Evolutionary conservation across 78 protist species (phyloP).

Genomic region (Dictyostelium intermedium): DNA sequence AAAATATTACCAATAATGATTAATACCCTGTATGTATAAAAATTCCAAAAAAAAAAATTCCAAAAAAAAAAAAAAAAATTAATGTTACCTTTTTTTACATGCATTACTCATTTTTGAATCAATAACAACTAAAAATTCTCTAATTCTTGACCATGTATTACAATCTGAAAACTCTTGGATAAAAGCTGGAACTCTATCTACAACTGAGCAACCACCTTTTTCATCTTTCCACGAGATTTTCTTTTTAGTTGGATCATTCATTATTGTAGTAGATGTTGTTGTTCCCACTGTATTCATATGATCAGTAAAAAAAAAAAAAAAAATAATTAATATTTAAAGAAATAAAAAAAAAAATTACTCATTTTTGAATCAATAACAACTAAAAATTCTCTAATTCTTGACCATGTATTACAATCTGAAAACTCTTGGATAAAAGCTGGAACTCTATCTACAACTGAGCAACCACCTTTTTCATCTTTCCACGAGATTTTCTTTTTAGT

Average conservation of each 20-base stretch:
- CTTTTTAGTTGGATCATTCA: background rate
- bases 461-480: constrained; percentile 63
- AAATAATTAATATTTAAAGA: background rate
- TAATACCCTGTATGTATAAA: too few species aligned
- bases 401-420: constrained; percentile 17
- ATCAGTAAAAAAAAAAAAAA: background rate
- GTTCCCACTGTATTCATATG: background rate
- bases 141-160: constrained; percentile 1
- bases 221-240: constrained; percentile 59
- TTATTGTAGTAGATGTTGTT: background rate
- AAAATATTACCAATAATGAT: background rate
- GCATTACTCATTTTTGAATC: constrained; percentile 50
- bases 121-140: constrained; percentile 29
- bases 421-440: constrained; percentile 54
- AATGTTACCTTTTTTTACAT: constrained; percentile 31
- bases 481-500: constrained; percentile 22
- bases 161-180: constrained; percentile 43
- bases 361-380: constrained; percentile 10
- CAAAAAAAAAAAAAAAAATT: background rate
- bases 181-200: constrained; percentile 42
- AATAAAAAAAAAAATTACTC: background rate
- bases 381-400: constrained; percentile 23
- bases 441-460: constrained; percentile 42
- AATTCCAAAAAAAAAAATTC: background rate
- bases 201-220: constrained; percentile 39